Base-by-base conservation (phyloP, 148 eudicot species). In the Vaccinium darrowii region DNA sequence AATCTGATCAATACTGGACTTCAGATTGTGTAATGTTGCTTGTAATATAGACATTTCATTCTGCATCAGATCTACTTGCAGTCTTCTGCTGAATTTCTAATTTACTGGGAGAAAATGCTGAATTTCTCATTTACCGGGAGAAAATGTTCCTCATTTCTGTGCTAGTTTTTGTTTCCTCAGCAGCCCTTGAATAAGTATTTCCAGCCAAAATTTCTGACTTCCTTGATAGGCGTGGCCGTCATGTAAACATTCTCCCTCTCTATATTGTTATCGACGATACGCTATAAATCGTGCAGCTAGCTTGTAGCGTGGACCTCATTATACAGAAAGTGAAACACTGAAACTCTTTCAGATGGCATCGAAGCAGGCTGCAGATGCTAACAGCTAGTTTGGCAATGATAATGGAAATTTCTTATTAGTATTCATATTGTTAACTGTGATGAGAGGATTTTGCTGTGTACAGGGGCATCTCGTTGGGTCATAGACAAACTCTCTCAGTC, bases 41-140 rank as follows among this genome's bases (percentile, higher is more conserved):
- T 82, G 60, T 82, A 51, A 82, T 43, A 69, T 65, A 8, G 21
- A 25, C 39, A n/a, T 47, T 15, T 69, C 47, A 27, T 79, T 78
- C 12, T 11, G 39, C 9, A 16, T 30, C 10, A n/a, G 76, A 52
- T 52, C 60, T 30, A 11, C 36, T 25, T 9, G 4, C 54, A n/a
- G 27, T 76, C 33, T 11, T 50, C 5, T 18, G 5, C 33, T 80
- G 27, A 19, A 36, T 58, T 65, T 36, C 39, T 80, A 23, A 19
- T 49, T 33, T 30, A 23, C 11, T 0, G 33, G 67, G 72, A 10
- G 25, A 65, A 65, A 10, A n/a, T 18, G 5, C 33, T 80, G 27
- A 19, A 36, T 58, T 65, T 36, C n/a, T 80, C 63, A 19, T 49
- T 33, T 30, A 23, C 11, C 3, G 33, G 67, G 72, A 10, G 25